A percentile compares a stretch with the other conserved stretches of the same genome.
These are phyloP conservation scores for Solanum etuberosum DNA, from an alignment of 257 asterid species.

Conservation along the genomic window DNA sequence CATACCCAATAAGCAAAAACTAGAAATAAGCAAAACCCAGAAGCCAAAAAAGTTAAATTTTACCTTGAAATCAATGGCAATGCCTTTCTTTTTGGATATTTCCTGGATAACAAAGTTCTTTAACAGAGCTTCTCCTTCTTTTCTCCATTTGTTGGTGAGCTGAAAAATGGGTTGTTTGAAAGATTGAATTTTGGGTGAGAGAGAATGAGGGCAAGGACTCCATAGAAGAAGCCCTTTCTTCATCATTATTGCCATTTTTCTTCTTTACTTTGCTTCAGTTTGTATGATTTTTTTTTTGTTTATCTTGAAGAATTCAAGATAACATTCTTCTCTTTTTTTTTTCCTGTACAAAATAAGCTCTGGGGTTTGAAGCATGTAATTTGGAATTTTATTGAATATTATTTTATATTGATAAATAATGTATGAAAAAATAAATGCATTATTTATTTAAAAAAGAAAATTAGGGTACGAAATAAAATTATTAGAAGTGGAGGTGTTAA, in stretches of 20 bases:
- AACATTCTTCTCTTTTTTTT: not conserved
- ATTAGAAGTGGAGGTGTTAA: not conserved
- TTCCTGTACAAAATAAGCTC: not conserved
- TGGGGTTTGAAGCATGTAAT: not conserved
- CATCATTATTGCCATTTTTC: constrained; percentile 36
- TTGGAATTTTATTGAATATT: not conserved
- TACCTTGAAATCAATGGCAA: not conserved
- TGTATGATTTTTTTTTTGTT: not conserved
- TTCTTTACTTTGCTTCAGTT: not conserved
- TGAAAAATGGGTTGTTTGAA: constrained; percentile 16
- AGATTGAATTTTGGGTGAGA: constrained; percentile 12
- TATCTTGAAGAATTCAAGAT: not conserved
- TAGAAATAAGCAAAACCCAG: not conserved
- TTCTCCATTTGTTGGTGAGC: not conserved
- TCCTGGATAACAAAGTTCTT: not conserved
- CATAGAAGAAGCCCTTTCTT: constrained; percentile 42
- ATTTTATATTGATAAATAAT: too few relatives aligned
- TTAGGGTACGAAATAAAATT: too few relatives aligned
- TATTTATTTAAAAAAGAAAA: too few relatives aligned
- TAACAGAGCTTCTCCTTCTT: not conserved
- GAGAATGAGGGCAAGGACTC: constrained; percentile 35
- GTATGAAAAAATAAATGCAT: not conserved
- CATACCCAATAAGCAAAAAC: not conserved
- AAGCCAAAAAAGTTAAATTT: not conserved
- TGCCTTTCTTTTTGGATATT: not conserved